These are phyloP conservation scores for Setomelanomma holmii DNA, from an alignment of 2,329 filamentous ascomycete genomes.

Conservation along the genomic window DNA sequence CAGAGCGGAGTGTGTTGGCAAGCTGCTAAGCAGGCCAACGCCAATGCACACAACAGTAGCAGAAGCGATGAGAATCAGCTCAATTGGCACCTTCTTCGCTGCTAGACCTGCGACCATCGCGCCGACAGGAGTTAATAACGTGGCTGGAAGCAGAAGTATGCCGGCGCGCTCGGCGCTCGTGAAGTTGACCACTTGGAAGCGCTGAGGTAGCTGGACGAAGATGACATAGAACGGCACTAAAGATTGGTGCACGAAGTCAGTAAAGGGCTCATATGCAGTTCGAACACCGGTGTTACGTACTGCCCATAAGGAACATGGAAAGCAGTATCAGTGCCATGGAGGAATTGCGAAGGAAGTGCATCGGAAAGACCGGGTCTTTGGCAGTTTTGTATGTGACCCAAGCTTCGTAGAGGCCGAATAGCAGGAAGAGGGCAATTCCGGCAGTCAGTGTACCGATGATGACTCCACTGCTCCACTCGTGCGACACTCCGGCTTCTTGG, in stretches of 20 bases:
- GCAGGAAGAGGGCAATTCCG: conserved; percentile 29
- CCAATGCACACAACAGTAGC: conserved; percentile 30
- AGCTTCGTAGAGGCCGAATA: conserved; percentile 37
- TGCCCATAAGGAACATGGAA: conserved; percentile 14
- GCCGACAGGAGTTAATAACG: conserved; percentile 35
- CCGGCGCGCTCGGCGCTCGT: conserved; percentile 39
- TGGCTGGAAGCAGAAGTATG: conserved; percentile 38
- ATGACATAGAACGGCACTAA: conserved; percentile 38
- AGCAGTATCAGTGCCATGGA: conserved; percentile 29
- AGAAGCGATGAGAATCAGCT: conserved; percentile 30
- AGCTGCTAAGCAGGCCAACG: conserved; percentile 34
- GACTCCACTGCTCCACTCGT: conserved; percentile 33
- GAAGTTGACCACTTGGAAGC: conserved; percentile 42
- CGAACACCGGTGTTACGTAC: not conserved
- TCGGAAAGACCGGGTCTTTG: conserved; percentile 36
- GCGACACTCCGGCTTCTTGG: conserved; percentile 38
- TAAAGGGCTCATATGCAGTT: too few species aligned
- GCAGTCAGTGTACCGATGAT: conserved; percentile 39
- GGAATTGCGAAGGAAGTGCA: conserved; percentile 34
- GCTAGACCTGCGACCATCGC: conserved; percentile 31
- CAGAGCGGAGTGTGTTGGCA: conserved; percentile 27
- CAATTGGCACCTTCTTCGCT: conserved; percentile 27
- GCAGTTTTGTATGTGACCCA: conserved; percentile 35
- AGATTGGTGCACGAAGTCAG: too few species aligned
- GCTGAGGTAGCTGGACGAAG: conserved; percentile 42